Conservation (phyloP, 2,329 filamentous ascomycete genomes). For the Penicillium olsonii region DNA sequence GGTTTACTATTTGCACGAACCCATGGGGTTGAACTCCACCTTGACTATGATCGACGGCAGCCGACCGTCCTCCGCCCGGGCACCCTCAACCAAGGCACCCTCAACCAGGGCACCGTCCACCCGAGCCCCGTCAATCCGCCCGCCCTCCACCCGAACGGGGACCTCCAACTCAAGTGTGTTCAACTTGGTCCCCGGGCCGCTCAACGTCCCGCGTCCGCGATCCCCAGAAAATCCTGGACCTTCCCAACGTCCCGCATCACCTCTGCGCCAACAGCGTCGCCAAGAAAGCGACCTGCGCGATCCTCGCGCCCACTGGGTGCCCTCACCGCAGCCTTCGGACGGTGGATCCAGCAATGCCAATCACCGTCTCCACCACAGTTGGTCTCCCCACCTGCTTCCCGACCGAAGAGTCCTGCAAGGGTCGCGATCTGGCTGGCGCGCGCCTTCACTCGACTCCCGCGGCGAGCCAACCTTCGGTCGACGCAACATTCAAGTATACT, state of each 20-base stretch:
- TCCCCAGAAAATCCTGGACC: conserved; percentile 16
- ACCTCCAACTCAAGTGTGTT: conserved; percentile 35
- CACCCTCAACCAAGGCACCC: conserved; percentile 29
- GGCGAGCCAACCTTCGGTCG: conserved; percentile 63
- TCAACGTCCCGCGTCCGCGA: conserved; percentile 26
- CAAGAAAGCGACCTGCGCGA: conserved; percentile 38
- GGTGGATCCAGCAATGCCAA: conserved; percentile 29
- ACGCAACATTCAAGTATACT: conserved; percentile 71
- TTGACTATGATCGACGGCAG: conserved; percentile 43
- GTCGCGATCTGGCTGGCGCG: conserved; percentile 65
- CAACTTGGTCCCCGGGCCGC: conserved; percentile 32
- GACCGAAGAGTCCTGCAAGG: conserved; percentile 62
- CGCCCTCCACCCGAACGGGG: conserved; percentile 30
- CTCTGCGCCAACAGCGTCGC: conserved; percentile 19
- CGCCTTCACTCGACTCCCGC: conserved; percentile 69
- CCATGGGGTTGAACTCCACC: conserved; percentile 53
- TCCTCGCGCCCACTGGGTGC: conserved; percentile 47
- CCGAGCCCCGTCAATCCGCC: conserved; percentile 21
- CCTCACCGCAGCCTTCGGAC: conserved; percentile 29
- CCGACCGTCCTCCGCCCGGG: conserved; percentile 15
- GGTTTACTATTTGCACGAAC: conserved; percentile 70
- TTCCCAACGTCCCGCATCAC: conserved; percentile 5
- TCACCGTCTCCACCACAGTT: conserved; percentile 59
- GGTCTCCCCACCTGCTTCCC: conserved; percentile 71
- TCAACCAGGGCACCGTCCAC: conserved; percentile 33